A percentile compares a stretch with the other conserved stretches of the same genome.
These are phyloP conservation scores for Mycosphaerella sp. DNA, from an alignment of 2,329 filamentous ascomycete genomes.

Conservation along the genomic window DNA sequence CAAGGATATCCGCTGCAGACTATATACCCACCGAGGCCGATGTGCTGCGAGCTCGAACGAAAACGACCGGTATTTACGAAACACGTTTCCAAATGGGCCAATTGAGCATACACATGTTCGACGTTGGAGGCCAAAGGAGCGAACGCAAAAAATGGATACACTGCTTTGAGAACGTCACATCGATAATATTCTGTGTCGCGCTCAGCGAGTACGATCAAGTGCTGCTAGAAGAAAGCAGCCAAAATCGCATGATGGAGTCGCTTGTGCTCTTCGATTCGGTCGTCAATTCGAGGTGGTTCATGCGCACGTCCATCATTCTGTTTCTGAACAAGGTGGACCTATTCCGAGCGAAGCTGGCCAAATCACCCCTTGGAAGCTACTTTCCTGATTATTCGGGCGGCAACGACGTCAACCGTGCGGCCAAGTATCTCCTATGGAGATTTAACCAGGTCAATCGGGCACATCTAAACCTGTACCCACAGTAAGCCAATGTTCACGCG, in stretches of 20 bases:
- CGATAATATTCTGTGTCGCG: constrained; percentile 98
- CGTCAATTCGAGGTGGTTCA: constrained; percentile 98
- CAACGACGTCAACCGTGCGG: constrained; percentile 95
- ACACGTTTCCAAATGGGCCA: constrained; percentile 98
- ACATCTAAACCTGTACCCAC: constrained; percentile 92
- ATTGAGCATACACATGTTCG: constrained; percentile 99
- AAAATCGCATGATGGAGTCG: constrained; percentile 99
- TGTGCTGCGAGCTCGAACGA: constrained; percentile 89
- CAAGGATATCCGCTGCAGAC: constrained; percentile 72
- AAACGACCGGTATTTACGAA: constrained; percentile 98
- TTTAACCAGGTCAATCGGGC: constrained; percentile 98
- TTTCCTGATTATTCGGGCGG: constrained; percentile 98
- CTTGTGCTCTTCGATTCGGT: constrained; percentile 94
- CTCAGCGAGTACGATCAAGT: constrained; percentile 98
- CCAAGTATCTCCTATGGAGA: constrained; percentile 95
- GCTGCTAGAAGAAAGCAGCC: constrained; percentile 90
- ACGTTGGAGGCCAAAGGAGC: constrained; percentile 93
- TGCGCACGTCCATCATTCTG: constrained; percentile 96
- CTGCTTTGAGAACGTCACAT: constrained; percentile 99
- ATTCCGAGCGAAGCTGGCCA: constrained; percentile 87
- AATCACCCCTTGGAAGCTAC: constrained; percentile 87
- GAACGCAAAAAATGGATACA: constrained; percentile 99
- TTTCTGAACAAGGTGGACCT: constrained; percentile 99
- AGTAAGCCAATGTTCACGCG: constrained; percentile 56
- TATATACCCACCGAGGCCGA: constrained; percentile 94